These are phyloP conservation scores for Orbilia blumenaviensis DNA, from an alignment of 2,329 filamentous ascomycete species.

Conservation along the genomic window DNA sequence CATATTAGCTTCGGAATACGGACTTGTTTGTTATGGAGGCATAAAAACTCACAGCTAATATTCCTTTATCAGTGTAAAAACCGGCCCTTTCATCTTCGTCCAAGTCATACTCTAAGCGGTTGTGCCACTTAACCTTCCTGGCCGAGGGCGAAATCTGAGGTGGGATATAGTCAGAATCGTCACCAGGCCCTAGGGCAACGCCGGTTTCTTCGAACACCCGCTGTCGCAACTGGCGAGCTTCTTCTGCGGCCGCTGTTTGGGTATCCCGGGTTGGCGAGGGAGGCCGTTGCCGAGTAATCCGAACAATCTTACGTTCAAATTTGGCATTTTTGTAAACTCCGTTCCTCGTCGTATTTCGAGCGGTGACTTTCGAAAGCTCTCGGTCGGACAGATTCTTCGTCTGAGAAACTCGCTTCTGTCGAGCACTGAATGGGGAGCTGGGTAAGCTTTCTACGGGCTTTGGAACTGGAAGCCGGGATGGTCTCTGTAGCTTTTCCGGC, in stretches of 20 bases:
- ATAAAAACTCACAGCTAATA: constrained; percentile 38
- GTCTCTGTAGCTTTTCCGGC: not conserved
- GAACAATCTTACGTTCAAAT: constrained; percentile 43
- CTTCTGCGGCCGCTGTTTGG: constrained; percentile 25
- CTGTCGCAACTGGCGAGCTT: constrained; percentile 22
- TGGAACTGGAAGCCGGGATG: constrained; percentile 33
- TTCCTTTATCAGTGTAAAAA: constrained; percentile 25
- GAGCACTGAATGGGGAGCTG: constrained; percentile 7
- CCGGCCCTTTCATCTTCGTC: constrained; percentile 17
- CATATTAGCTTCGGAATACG: not conserved
- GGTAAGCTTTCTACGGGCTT: constrained; percentile 3
- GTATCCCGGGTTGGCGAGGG: constrained; percentile 41
- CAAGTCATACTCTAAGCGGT: constrained; percentile 12
- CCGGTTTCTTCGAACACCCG: constrained; percentile 42
- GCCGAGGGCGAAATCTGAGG: constrained; percentile 21
- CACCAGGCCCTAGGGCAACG: constrained; percentile 35
- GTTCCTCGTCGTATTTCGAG: constrained; percentile 44
- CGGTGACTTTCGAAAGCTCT: constrained; percentile 45
- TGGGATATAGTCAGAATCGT: constrained; percentile 38
- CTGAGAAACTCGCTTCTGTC: constrained; percentile 30
- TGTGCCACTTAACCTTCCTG: constrained; percentile 42
- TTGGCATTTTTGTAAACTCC: constrained; percentile 41
- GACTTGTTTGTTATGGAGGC: not conserved
- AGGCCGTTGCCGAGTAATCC: constrained; percentile 20
- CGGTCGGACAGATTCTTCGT: constrained; percentile 38